Base-by-base conservation (phyloP, 1,284 basidiomycete species). In the Cutaneotrichosporon sp. region DNA sequence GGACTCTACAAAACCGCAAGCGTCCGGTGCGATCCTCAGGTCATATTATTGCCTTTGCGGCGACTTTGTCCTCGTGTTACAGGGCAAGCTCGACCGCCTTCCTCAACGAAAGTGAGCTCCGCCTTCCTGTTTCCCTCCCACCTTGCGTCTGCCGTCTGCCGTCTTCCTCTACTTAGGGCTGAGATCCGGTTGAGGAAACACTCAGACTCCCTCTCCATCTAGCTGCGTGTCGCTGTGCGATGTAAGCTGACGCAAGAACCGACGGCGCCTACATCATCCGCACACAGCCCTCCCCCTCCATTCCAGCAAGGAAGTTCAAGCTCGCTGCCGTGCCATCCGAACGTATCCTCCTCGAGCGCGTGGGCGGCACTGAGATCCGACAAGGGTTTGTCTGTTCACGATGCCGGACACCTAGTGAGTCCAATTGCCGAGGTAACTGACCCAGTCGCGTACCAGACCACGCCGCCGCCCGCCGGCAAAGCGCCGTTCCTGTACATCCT, bases 21-120 rank as follows among this genome's bases (percentile, higher is more conserved):
- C 75, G 1, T 69, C 79, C 9, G 70, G 75, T 64, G 80, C 80
- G 1, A 73, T 80, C 6, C 70, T 82, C 7, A 62, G 79, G 57
- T 79, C 77, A 3, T 82, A 80, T 69, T 82, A 80, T 64, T 82
- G 81, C 62, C 75, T 82, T 9, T 82, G 81, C 53, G 80, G 80
- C 9, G 81, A 82, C 68, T 82, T 82, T 64, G 68, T 79, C 8
- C 69, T 81, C 56, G 80, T 81, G 53, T 68, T 80, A 11, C 78
- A 81, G 63, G 74, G 77, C 22, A 79, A 76, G 49, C 65, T 81
- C 10, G 78, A 81, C 40, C 65, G 76, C 49, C 67, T 81, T 11
- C 78, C 80, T 2, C 68, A 70, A 49, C 56, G 80, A 34, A 70
- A 67, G 77, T 79, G 69, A 71, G 76, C 71, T 7, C 4, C 56